phyloP scores from a whole-genome alignment of 805 yeast genomes.

The Pichia nakasei region DNA sequence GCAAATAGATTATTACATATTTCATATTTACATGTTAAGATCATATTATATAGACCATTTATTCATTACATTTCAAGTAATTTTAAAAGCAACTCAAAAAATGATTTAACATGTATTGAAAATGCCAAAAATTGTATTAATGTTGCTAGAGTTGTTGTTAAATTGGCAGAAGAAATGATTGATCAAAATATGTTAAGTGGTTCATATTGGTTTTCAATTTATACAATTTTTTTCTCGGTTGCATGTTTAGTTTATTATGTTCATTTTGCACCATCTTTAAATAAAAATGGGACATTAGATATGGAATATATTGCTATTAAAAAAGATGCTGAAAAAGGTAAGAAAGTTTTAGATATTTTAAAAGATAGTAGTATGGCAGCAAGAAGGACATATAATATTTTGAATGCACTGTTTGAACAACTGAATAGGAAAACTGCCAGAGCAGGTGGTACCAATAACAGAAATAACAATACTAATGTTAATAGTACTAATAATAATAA shows the following conservation, averaged over 20 bases:
- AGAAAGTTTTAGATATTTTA: slow-evolving; percentile 58
- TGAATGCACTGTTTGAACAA: slow-evolving; percentile 74
- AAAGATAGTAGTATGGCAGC: slow-evolving; percentile 75
- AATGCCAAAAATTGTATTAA: slow-evolving; percentile 78
- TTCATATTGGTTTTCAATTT: slow-evolving; percentile 86
- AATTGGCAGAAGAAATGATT: slow-evolving; percentile 73
- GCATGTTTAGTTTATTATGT: slow-evolving; percentile 79
- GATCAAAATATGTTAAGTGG: slow-evolving; percentile 64
- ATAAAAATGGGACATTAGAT: slow-evolving; percentile 32
- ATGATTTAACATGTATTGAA: slow-evolving; percentile 54
- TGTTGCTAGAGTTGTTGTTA: slow-evolving; percentile 75
- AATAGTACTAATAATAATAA: too few species aligned
- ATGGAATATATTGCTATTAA: slow-evolving; percentile 50
- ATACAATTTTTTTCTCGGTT: slow-evolving; percentile 81
- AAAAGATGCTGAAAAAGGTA: slow-evolving; percentile 75
- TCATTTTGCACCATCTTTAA: slow-evolving; percentile 37
- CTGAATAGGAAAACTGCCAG: slow-evolving; percentile 64
- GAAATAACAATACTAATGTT: too few species aligned
- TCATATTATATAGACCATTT: slow-evolving; percentile 79
- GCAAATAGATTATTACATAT: slow-evolving; percentile 69
- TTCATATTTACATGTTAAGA: slow-evolving; percentile 67
- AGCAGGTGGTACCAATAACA: slow-evolving; percentile 15
- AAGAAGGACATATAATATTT: slow-evolving; percentile 65
- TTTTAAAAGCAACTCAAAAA: slow-evolving; percentile 21
- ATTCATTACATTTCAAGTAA: slow-evolving; percentile 72